phyloP scores from a whole-genome alignment of 371 early-diverging fungal species.

The Neoconidiobolus thromboides region DNA sequence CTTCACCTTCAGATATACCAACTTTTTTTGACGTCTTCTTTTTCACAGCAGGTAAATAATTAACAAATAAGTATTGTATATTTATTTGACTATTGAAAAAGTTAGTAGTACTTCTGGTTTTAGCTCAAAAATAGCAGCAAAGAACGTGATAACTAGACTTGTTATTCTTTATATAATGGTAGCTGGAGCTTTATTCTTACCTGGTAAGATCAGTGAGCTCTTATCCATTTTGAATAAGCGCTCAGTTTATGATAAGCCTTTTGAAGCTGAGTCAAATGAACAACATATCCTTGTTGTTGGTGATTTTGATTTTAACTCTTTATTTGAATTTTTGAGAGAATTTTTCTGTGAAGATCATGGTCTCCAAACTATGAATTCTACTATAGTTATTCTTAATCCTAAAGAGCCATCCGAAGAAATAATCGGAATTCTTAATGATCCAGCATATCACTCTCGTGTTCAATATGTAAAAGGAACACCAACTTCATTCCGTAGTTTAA shows the following conservation, averaged over 20 bases:
- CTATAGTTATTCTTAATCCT: conserved; percentile 38
- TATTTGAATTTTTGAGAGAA: conserved; percentile 44
- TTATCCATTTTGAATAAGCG: conserved; percentile 26
- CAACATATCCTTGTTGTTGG: conserved; percentile 41
- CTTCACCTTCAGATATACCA: conserved; percentile 16
- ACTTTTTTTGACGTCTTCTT: conserved; percentile 45
- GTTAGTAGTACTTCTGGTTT: conserved; percentile 26
- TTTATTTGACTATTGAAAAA: background rate
- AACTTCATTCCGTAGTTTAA: conserved; percentile 28
- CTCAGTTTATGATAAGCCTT: conserved; percentile 25
- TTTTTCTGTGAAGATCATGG: conserved; percentile 52
- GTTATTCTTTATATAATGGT: conserved; percentile 43
- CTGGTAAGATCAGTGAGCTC: conserved; percentile 38
- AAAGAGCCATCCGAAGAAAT: conserved; percentile 32
- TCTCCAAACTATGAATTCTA: conserved; percentile 27
- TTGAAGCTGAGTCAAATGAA: conserved; percentile 17
- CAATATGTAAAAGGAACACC: conserved; percentile 38
- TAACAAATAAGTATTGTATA: background rate
- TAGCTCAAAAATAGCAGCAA: conserved; percentile 33
- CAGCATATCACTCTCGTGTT: conserved; percentile 29
- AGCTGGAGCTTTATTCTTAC: conserved; percentile 42
- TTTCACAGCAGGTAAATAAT: conserved; percentile 25
- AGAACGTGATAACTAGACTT: conserved; percentile 29
- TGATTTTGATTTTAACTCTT: conserved; percentile 23
- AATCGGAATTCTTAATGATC: conserved; percentile 22